These are phyloP conservation scores for Pseudogymnoascus sp. DNA, from an alignment of 2,329 filamentous ascomycete species.

Conservation along the genomic window DNA sequence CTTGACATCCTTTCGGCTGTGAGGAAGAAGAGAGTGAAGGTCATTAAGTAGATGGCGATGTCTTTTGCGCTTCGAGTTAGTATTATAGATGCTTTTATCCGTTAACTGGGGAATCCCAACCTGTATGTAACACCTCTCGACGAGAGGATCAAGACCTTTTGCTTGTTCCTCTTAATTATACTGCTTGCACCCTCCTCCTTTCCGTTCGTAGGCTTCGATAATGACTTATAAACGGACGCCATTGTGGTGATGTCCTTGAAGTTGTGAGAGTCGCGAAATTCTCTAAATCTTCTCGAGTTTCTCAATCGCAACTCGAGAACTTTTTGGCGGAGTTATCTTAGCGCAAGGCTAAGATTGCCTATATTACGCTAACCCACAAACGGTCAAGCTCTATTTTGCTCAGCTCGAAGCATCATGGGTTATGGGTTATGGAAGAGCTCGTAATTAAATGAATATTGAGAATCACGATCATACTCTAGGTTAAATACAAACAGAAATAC, in stretches of 20 bases:
- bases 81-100: not conserved
- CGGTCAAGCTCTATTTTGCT: not conserved
- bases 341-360: conserved; percentile 3
- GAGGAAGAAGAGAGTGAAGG: conserved; percentile 79
- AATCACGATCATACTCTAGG: not conserved
- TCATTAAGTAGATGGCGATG: conserved; percentile 92
- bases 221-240: conserved; percentile 69
- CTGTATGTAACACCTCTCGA: conserved; percentile 87
- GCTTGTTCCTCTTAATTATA: conserved; percentile 53
- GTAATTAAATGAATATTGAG: not conserved
- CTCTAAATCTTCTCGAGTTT: conserved; percentile 11
- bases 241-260: conserved; percentile 36
- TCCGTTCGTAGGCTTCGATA: conserved; percentile 54
- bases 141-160: conserved; percentile 80
- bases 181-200: conserved; percentile 9
- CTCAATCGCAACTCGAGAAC: conserved; percentile 13
- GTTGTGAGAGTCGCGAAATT: conserved; percentile 20
- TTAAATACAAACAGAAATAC: not conserved
- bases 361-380: conserved; percentile 4
- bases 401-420: conserved; percentile 1
- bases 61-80: conserved; percentile 39
- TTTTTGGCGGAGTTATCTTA: conserved; percentile 12
- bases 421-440: not conserved
- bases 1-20: conserved; percentile 90
- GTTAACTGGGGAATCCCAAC: conserved; percentile 37